phyloP scores from a whole-genome alignment of 2,329 filamentous ascomycete genomes.

The Stromatinia cepivora region DNA sequence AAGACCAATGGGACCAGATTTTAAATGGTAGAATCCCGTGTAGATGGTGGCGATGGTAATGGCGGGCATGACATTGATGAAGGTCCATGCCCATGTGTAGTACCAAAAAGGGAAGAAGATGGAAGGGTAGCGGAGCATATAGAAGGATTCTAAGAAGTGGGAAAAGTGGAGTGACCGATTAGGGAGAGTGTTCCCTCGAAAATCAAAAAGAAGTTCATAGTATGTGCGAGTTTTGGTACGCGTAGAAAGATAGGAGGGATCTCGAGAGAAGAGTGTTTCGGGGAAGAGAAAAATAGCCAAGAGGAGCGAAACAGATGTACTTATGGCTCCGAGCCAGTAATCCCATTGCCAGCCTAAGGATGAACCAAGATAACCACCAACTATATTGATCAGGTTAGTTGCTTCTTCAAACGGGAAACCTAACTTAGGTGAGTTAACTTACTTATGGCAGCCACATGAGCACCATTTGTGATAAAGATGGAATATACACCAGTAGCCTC shows the following conservation, averaged over 20 bases:
- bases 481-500: conserved; percentile 39
- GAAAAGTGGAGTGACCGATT: conserved; percentile 32
- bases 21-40: conserved; percentile 34
- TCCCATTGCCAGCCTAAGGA: conserved; percentile 39
- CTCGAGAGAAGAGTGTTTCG: conserved; percentile 39
- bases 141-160: conserved; percentile 37
- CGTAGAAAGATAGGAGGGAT: conserved; percentile 32
- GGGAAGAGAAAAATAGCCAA: conserved; percentile 39
- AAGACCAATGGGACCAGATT: conserved; percentile 35
- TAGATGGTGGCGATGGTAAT: conserved; percentile 36
- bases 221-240: conserved; percentile 34
- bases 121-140: conserved; percentile 38
- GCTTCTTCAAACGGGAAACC: background rate
- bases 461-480: conserved; percentile 39
- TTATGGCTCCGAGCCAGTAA: conserved; percentile 38
- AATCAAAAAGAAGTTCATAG: conserved; percentile 34
- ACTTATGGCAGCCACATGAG: conserved; percentile 38
- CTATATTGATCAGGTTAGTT: conserved; percentile 22
- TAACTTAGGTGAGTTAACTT: conserved; percentile 19
- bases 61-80: conserved; percentile 39
- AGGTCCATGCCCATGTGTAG: conserved; percentile 38
- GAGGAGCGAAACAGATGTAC: conserved; percentile 31
- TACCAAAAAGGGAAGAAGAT: conserved; percentile 38
- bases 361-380: conserved; percentile 38
- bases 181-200: conserved; percentile 35